A percentile compares a stretch with the other conserved stretches of the same genome.
phyloP scores from a whole-genome alignment of 192 early-diverging fungal species.

The Entrophospora sp. region DNA sequence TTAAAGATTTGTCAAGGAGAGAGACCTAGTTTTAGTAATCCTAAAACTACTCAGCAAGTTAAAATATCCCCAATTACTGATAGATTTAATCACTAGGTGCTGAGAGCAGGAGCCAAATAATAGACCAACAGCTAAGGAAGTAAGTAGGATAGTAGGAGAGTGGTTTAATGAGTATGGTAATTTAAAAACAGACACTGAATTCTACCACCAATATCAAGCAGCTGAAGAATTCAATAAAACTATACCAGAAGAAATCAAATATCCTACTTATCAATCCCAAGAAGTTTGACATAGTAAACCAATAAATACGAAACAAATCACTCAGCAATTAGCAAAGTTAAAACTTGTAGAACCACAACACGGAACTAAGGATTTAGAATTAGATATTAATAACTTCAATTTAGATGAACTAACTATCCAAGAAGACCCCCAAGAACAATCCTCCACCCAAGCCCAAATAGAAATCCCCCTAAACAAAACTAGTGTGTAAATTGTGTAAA shows the following conservation, averaged over 20 bases:
- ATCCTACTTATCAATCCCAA: background rate
- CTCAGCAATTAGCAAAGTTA: background rate
- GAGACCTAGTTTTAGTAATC: background rate
- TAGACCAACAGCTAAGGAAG: background rate
- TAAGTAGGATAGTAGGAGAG: background rate
- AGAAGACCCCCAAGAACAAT: slow-evolving; percentile 11
- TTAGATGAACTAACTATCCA: slow-evolving; percentile 1
- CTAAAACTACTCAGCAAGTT: background rate
- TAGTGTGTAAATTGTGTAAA: too few species aligned
- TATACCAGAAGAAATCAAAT: background rate
- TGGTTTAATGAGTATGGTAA: too few species aligned
- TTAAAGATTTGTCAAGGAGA: background rate
- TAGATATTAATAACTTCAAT: background rate
- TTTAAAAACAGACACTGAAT: too few species aligned
- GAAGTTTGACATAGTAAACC: background rate
- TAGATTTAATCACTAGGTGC: background rate
- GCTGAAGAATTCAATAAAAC: background rate
- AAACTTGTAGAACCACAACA: background rate
- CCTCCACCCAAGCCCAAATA: background rate
- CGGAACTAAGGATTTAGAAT: background rate
- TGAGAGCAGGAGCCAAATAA: background rate
- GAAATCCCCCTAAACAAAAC: background rate
- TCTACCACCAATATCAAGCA: background rate
- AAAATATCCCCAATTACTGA: slow-evolving; percentile 1
- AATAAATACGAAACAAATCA: background rate